Percentiles rank a stretch among this genome's conserved stretches.
Conservation (phyloP, 495 filamentous ascomycete genomes). For the Astrothelium macrocarpum region DNA sequence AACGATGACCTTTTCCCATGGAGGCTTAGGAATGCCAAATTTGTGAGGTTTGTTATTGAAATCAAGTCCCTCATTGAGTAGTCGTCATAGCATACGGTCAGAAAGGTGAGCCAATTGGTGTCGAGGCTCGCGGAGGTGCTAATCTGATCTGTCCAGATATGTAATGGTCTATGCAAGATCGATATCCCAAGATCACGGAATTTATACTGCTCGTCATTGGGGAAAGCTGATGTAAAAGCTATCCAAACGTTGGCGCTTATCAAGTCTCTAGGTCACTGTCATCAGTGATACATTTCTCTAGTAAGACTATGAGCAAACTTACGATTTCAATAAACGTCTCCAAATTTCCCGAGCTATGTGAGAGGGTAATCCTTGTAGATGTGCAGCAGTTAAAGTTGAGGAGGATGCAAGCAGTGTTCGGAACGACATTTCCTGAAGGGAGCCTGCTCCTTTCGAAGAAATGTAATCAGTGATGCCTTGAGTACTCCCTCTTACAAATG, state of each 20-base stretch:
- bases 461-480: neutral
- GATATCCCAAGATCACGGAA: neutral
- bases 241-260: neutral
- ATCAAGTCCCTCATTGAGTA: neutral
- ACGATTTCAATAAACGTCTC: neutral
- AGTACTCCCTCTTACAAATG: neutral
- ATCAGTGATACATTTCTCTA: neutral
- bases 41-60: neutral
- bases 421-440: neutral
- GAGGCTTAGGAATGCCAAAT: neutral
- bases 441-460: neutral
- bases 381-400: neutral
- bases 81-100: neutral
- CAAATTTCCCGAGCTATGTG: neutral
- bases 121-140: neutral
- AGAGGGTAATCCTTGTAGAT: neutral
- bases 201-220: neutral
- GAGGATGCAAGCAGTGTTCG: neutral
- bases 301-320: neutral
- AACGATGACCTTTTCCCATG: neutral
- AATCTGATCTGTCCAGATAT: neutral
- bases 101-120: neutral
- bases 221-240: neutral
- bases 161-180: no score
- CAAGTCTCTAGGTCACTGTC: neutral